These are phyloP conservation scores for Aeschynomene evenia DNA, from an alignment of 306 rosid species.

Conservation along the genomic window DNA sequence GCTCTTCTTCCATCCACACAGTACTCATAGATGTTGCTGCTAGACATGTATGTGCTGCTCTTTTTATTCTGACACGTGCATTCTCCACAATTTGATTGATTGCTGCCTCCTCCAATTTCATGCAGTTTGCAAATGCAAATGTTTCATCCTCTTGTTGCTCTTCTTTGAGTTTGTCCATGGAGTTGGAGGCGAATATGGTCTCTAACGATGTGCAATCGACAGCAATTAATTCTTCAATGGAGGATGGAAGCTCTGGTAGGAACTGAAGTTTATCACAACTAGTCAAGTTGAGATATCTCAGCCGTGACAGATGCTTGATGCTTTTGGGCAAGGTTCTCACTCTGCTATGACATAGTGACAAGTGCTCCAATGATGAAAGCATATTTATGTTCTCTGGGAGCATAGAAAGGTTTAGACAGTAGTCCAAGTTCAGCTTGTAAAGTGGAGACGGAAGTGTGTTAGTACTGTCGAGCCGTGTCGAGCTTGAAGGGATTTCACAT, in stretches of 20 bases:
- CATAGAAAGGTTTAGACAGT: not conserved
- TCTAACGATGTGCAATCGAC: not conserved
- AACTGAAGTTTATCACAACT: not conserved
- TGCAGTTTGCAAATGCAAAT: not conserved
- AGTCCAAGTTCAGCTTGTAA: not conserved
- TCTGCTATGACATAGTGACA: not conserved
- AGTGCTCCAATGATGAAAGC: not conserved
- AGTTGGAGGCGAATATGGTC: not conserved
- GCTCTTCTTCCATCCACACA: not conserved
- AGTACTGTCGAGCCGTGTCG: not conserved
- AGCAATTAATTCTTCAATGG: not conserved
- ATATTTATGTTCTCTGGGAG: not conserved
- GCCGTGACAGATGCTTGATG: not conserved
- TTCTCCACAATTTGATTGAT: not conserved
- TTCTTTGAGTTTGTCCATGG: not conserved
- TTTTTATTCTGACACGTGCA: not conserved
- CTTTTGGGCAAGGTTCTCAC: not conserved
- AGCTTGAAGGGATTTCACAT: conserved; percentile 48
- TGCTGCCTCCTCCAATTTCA: not conserved
- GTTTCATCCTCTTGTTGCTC: not conserved
- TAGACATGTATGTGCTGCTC: not conserved
- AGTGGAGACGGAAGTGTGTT: not conserved
- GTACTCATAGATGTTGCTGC: not conserved
- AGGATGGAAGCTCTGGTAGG: not conserved
- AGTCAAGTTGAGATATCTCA: not conserved